phyloP scores from a whole-genome alignment of 805 yeast genomes.

The Hanseniaspora taiwanica region DNA sequence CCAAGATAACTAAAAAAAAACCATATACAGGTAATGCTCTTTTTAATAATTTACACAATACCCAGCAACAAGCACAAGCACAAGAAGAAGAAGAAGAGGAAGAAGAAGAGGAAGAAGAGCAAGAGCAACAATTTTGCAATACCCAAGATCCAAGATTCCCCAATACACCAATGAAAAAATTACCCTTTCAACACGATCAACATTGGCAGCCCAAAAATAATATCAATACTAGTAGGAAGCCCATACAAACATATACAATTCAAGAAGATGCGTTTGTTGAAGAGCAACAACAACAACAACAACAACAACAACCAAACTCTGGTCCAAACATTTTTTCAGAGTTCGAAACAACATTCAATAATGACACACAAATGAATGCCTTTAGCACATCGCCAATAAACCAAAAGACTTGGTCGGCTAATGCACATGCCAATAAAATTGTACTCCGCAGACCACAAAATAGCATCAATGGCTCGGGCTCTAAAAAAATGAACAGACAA shows the following conservation, averaged over 20 bases:
- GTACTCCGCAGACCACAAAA: neutral
- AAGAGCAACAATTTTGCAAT: too few relatives aligned
- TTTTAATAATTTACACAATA: neutral
- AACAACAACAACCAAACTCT: slow-evolving; percentile 8
- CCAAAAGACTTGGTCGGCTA: too few relatives aligned
- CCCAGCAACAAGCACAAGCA: neutral
- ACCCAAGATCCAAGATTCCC: slow-evolving; percentile 9
- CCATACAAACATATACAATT: slow-evolving; percentile 4
- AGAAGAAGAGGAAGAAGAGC: neutral
- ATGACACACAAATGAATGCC: neutral
- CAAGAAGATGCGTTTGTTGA: slow-evolving; percentile 9
- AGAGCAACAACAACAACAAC: slow-evolving; percentile 6
- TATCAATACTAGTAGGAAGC: too few relatives aligned
- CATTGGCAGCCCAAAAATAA: slow-evolving; percentile 7
- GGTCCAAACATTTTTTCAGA: slow-evolving; percentile 2
- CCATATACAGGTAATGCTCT: too few relatives aligned
- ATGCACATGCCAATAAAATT: neutral
- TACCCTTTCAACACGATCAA: slow-evolving; percentile 12
- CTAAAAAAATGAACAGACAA: slow-evolving; percentile 9
- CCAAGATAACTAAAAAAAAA: slow-evolving; percentile 14
- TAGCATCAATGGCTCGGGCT: neutral
- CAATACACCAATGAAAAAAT: slow-evolving; percentile 22
- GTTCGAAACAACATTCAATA: too few relatives aligned
- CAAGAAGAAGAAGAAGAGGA: neutral
- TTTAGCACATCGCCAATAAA: neutral